A percentile compares a stretch with the other conserved stretches of the same genome.
Evolutionary conservation across 2,329 filamentous ascomycete genomes (phyloP).

Genomic region (Macrophomina phaseolina): DNA sequence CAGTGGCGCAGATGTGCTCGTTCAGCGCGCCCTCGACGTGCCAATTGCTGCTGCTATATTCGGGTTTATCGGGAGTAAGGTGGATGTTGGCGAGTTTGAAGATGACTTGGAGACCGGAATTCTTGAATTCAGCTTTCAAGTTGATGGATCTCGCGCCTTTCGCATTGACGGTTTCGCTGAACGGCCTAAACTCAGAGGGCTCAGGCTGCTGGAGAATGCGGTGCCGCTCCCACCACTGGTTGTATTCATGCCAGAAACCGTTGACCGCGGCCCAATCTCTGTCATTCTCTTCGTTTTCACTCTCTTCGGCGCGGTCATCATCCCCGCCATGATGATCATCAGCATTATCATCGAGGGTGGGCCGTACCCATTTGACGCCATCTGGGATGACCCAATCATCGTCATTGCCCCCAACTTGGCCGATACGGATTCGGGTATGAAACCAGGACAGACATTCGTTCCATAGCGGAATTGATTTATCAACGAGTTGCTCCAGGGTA

Average conservation of each 20-base stretch:
- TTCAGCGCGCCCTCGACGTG: constrained; percentile 60
- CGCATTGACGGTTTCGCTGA: not conserved
- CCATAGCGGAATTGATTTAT: constrained; percentile 54
- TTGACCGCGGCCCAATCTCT: not conserved
- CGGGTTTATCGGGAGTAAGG: constrained; percentile 63
- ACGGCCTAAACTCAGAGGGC: not conserved
- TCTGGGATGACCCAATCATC: not conserved
- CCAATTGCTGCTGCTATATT: constrained; percentile 61
- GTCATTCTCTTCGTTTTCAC: not conserved
- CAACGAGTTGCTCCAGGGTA: constrained; percentile 50
- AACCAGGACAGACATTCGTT: constrained; percentile 41
- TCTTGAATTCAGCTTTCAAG: constrained; percentile 40
- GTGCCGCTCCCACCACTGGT: not conserved
- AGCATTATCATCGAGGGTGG: not conserved
- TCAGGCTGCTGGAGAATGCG: not conserved
- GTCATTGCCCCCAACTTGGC: not conserved
- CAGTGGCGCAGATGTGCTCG: constrained; percentile 68
- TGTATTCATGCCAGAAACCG: not conserved
- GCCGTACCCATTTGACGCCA: not conserved
- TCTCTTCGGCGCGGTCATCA: too few relatives aligned
- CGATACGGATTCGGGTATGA: constrained; percentile 18
- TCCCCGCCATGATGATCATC: not conserved
- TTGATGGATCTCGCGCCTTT: constrained; percentile 22
- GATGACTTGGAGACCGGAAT: constrained; percentile 64
- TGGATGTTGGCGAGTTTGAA: constrained; percentile 67